Evolutionary conservation across 2,329 filamentous ascomycete genomes (phyloP).

Genomic region (Fusarium floridanum): DNA sequence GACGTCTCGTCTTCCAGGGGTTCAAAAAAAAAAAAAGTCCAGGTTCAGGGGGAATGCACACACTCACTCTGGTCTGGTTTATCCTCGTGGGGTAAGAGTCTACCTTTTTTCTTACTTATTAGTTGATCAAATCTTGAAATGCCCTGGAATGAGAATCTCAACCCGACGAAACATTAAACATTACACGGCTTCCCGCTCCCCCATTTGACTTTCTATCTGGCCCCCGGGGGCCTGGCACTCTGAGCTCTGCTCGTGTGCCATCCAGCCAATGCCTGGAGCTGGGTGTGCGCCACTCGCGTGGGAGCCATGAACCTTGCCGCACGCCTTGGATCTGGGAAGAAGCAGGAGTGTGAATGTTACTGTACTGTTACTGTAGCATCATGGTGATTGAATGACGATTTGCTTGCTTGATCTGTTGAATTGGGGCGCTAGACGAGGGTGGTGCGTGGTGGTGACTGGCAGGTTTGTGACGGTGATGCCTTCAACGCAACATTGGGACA

Average conservation of each 20-base stretch:
- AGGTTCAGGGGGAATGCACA: neutral
- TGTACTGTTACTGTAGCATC: neutral
- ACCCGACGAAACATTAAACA: conserved; percentile 1
- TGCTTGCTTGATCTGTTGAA: neutral
- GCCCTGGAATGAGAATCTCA: neutral
- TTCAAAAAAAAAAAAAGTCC: neutral
- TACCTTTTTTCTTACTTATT: too few species aligned
- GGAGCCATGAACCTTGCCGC: conserved; percentile 14
- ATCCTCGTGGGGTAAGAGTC: too few species aligned
- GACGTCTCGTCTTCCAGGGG: neutral
- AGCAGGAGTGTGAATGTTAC: neutral
- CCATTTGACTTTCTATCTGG: neutral
- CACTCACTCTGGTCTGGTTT: too few species aligned
- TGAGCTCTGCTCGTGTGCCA: neutral
- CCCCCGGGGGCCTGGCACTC: neutral
- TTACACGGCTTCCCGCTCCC: neutral
- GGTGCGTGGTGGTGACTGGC: neutral
- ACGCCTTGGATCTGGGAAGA: neutral
- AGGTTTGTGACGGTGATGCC: neutral
- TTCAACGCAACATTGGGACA: neutral
- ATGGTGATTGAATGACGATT: conserved; percentile 3
- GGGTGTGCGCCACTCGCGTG: conserved; percentile 14
- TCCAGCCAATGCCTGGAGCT: neutral
- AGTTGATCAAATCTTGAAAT: too few species aligned
- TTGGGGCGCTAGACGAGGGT: neutral